These are phyloP conservation scores for Auricularia auricula-judae DNA, from an alignment of 768 basidiomycete species.

Conservation along the genomic window DNA sequence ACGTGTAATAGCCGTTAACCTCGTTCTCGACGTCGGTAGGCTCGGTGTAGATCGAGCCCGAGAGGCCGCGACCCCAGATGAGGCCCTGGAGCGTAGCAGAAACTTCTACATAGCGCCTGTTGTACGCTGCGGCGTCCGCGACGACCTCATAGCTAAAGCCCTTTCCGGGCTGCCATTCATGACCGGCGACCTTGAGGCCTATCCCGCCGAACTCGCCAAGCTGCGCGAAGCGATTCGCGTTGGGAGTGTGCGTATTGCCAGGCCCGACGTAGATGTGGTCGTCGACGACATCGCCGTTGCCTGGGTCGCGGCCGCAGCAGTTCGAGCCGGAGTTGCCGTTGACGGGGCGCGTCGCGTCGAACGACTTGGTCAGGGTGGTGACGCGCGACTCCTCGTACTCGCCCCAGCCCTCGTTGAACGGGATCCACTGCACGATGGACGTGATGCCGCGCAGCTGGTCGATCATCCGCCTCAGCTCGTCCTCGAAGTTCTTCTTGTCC, in stretches of 20 bases:
- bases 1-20: slow-evolving; percentile 1
- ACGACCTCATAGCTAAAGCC: neutral
- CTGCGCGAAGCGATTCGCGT: neutral
- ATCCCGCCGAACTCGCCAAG: neutral
- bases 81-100: neutral
- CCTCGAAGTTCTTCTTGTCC: neutral
- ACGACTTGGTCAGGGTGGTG: neutral
- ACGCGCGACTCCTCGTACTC: neutral
- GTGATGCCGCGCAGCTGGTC: neutral
- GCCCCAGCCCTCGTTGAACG: slow-evolving; percentile 1
- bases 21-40: neutral
- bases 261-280: neutral
- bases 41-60: slow-evolving; percentile 1
- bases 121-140: neutral
- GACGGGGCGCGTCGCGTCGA: neutral
- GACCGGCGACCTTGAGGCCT: neutral
- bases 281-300: neutral
- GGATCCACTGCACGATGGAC: neutral
- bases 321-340: neutral
- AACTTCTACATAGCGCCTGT: neutral
- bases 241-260: neutral
- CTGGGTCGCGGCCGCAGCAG: neutral
- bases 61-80: neutral
- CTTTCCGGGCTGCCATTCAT: neutral
- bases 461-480: neutral